Conservation (phyloP, 352 stramenopile species). For the Phytophthora podocarpi region DNA sequence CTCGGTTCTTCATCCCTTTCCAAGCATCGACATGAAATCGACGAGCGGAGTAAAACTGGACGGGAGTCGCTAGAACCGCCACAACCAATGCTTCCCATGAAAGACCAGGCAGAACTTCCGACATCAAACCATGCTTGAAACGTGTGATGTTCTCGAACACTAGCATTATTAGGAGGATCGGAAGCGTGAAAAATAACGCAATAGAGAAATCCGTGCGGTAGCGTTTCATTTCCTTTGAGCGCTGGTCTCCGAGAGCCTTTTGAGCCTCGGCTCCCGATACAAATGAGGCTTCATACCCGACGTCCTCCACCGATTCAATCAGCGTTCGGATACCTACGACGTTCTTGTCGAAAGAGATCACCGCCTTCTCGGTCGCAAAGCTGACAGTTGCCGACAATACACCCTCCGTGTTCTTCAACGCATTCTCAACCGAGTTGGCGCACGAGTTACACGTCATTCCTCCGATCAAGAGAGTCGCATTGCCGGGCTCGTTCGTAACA, state of each 20-base stretch:
- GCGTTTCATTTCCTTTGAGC: conserved; percentile 63
- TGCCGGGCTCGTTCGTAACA: conserved; percentile 50
- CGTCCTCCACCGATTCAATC: conserved; percentile 80
- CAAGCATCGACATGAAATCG: conserved; percentile 94
- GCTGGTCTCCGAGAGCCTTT: conserved; percentile 74
- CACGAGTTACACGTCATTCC: conserved; percentile 93
- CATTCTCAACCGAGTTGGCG: conserved; percentile 80
- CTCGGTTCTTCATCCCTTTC: conserved; percentile 85
- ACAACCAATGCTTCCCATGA: conserved; percentile 69
- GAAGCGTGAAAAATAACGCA: conserved; percentile 91
- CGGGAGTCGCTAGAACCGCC: conserved; percentile 89
- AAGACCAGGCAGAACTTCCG: conserved; percentile 48
- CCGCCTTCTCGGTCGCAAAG: conserved; percentile 83
- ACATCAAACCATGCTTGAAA: conserved; percentile 54
- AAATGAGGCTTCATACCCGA: conserved; percentile 21
- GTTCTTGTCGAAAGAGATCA: conserved; percentile 65
- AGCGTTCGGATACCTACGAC: conserved; percentile 71
- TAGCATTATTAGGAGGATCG: conserved; percentile 92
- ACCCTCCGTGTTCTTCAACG: conserved; percentile 63
- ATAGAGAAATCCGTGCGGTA: conserved; percentile 83
- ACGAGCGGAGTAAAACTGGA: conserved; percentile 94
- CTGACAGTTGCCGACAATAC: conserved; percentile 77
- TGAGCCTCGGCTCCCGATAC: conserved; percentile 58
- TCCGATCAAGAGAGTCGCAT: conserved; percentile 61
- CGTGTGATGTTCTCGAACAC: conserved; percentile 65